Percentiles rank a stretch among this genome's conserved stretches.
These are phyloP conservation scores for Xylaria sp. DNA, from an alignment of 2,329 filamentous ascomycete genomes.

Conservation along the genomic window DNA sequence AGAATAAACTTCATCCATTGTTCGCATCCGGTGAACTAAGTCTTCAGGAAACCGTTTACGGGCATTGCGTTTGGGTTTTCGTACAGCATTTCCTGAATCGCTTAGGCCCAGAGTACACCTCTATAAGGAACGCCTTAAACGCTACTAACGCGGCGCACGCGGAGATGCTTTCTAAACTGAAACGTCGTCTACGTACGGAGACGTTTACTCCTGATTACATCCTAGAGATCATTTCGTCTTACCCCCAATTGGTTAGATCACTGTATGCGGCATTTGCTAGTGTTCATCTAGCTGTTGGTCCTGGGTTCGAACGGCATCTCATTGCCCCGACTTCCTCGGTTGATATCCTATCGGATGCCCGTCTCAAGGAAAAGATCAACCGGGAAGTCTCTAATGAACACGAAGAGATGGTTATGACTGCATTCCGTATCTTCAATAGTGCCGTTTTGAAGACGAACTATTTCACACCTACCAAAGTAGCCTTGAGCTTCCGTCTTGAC, in stretches of 20 bases:
- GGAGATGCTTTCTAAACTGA: slow-evolving; percentile 90
- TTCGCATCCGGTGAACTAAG: slow-evolving; percentile 89
- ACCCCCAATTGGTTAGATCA: slow-evolving; percentile 85
- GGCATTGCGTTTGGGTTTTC: slow-evolving; percentile 97
- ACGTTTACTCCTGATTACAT: slow-evolving; percentile 99
- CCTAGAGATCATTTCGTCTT: slow-evolving; percentile 92
- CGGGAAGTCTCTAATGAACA: slow-evolving; percentile 90
- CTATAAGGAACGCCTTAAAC: slow-evolving; percentile 83
- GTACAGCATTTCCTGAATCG: slow-evolving; percentile 98
- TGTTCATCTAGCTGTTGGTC: slow-evolving; percentile 73
- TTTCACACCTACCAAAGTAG: slow-evolving; percentile 96
- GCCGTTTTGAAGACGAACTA: slow-evolving; percentile 97
- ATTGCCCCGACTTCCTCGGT: slow-evolving; percentile 66
- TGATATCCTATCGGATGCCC: slow-evolving; percentile 78
- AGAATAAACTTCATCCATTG: slow-evolving; percentile 92
- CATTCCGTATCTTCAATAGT: slow-evolving; percentile 95
- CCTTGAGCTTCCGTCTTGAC: slow-evolving; percentile 93
- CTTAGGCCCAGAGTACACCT: slow-evolving; percentile 89
- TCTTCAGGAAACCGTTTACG: slow-evolving; percentile 96
- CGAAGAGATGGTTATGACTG: slow-evolving; percentile 97
- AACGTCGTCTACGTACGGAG: slow-evolving; percentile 92
- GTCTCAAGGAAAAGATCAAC: slow-evolving; percentile 79
- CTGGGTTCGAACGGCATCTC: slow-evolving; percentile 61
- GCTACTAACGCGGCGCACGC: slow-evolving; percentile 83
- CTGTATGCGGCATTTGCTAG: slow-evolving; percentile 93